A percentile compares a stretch with the other conserved stretches of the same genome.
These are phyloP conservation scores for Hebeloma cylindrosporum DNA, from an alignment of 768 basidiomycete species.

Conservation along the genomic window DNA sequence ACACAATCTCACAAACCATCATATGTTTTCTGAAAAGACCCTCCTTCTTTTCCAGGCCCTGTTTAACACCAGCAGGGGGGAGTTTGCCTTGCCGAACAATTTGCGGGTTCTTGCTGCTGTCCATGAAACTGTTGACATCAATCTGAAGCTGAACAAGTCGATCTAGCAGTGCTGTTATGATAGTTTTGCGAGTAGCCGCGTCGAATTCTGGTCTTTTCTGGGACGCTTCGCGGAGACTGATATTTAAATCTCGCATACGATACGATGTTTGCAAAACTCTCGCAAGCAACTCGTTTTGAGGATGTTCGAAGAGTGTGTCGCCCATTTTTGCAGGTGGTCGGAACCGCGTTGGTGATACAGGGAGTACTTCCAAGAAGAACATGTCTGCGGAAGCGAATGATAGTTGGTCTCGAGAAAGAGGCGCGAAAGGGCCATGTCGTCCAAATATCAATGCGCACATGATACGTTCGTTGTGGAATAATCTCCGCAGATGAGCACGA, in stretches of 20 bases:
- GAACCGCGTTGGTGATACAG: slow-evolving; percentile 93
- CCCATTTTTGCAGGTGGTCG: slow-evolving; percentile 91
- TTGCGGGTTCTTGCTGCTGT: slow-evolving; percentile 92
- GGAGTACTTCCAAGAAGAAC: slow-evolving; percentile 94
- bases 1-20: slow-evolving; percentile 69
- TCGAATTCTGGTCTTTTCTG: slow-evolving; percentile 57
- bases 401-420: slow-evolving; percentile 56
- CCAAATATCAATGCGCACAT: slow-evolving; percentile 90
- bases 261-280: slow-evolving; percentile 81
- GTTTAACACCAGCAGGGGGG: slow-evolving; percentile 93
- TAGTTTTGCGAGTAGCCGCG: slow-evolving; percentile 47
- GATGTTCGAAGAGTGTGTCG: slow-evolving; percentile 92
- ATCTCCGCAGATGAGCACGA: slow-evolving; percentile 85
- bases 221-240: slow-evolving; percentile 59
- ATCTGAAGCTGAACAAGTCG: slow-evolving; percentile 86
- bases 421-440: slow-evolving; percentile 83
- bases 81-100: slow-evolving; percentile 84
- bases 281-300: slow-evolving; percentile 89
- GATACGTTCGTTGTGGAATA: slow-evolving; percentile 81
- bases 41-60: slow-evolving; percentile 97
- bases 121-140: slow-evolving; percentile 96
- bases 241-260: slow-evolving; percentile 74
- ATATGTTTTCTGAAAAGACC: slow-evolving; percentile 97
- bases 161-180: slow-evolving; percentile 74
- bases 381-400: slow-evolving; percentile 84